Conservation (phyloP, 768 basidiomycete species). For the Naematelia encephala region DNA sequence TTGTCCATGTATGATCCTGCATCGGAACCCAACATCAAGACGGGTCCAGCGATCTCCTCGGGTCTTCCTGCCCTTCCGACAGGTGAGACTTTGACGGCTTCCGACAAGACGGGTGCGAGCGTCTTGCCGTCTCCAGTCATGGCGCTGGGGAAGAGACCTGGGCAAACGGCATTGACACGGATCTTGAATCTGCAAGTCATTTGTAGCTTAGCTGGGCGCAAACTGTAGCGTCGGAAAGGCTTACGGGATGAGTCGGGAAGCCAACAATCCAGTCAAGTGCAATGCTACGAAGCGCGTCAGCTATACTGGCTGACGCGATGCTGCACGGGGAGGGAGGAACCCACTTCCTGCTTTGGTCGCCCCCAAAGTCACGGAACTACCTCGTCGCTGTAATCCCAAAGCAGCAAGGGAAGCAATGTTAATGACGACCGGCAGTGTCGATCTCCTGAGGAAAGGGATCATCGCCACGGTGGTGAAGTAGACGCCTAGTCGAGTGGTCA, state of each 20-base stretch:
- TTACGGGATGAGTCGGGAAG: conserved; percentile 20
- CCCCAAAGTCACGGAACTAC: background rate
- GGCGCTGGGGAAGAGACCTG: conserved; percentile 43
- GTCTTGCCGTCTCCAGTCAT: too few species aligned
- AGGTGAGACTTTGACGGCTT: too few species aligned
- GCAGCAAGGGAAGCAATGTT: conserved; percentile 26
- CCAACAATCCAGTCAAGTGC: conserved; percentile 19
- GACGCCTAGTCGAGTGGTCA: conserved; percentile 6
- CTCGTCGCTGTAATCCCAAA: conserved; percentile 11
- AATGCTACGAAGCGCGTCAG: background rate
- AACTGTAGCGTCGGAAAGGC: background rate
- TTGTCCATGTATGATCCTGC: conserved; percentile 44
- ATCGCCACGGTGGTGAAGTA: conserved; percentile 19
- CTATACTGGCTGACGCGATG: too few species aligned
- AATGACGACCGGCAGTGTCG: conserved; percentile 17
- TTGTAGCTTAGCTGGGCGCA: background rate
- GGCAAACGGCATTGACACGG: conserved; percentile 34
- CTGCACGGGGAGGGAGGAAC: conserved; percentile 16
- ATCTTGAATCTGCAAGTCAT: conserved; percentile 30
- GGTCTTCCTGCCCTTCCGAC: conserved; percentile 44
- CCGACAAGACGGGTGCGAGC: too few species aligned
- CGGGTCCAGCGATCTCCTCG: conserved; percentile 47
- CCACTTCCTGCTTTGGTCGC: conserved; percentile 18
- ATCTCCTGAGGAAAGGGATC: conserved; percentile 24
- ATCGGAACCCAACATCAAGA: conserved; percentile 31